Evolutionary conservation across 2,329 filamentous ascomycete genomes (phyloP).

Genomic region (Ceratocystis cubensis): DNA sequence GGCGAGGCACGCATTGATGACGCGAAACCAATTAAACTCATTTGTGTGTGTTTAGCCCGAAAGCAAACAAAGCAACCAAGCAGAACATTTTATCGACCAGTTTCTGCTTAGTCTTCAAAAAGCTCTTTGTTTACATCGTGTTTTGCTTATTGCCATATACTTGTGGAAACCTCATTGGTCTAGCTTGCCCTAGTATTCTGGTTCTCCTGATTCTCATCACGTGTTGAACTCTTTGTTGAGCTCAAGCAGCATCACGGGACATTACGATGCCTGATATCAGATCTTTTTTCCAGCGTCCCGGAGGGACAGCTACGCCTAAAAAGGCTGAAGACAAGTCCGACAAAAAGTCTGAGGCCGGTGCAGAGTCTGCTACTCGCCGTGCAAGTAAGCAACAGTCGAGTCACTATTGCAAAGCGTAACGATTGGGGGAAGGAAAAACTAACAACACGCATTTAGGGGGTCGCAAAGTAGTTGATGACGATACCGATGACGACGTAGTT

Average conservation of each 20-base stretch:
- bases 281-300: slow-evolving; percentile 76
- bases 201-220: neutral
- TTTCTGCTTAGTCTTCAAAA: neutral
- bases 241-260: slow-evolving; percentile 3
- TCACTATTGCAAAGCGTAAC: too few relatives aligned
- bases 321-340: slow-evolving; percentile 37
- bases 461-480: slow-evolving; percentile 68
- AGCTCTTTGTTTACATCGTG: neutral
- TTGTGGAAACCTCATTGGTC: neutral
- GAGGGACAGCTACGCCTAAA: slow-evolving; percentile 39
- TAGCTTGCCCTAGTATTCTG: neutral
- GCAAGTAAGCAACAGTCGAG: slow-evolving; percentile 30
- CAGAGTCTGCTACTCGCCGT: slow-evolving; percentile 26
- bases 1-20: slow-evolving; percentile 10
- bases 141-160: neutral
- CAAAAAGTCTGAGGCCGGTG: slow-evolving; percentile 34
- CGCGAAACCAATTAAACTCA: slow-evolving; percentile 20
- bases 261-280: slow-evolving; percentile 56
- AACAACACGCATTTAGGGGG: slow-evolving; percentile 30
- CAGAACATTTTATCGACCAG: neutral
- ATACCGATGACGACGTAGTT: slow-evolving; percentile 53
- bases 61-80: neutral
- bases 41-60: neutral
- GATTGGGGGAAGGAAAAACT: slow-evolving; percentile 19
- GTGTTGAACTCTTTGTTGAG: neutral